phyloP scores from a whole-genome alignment of 192 early-diverging fungal genomes.

The Jimgerdemannia lactiflua region DNA sequence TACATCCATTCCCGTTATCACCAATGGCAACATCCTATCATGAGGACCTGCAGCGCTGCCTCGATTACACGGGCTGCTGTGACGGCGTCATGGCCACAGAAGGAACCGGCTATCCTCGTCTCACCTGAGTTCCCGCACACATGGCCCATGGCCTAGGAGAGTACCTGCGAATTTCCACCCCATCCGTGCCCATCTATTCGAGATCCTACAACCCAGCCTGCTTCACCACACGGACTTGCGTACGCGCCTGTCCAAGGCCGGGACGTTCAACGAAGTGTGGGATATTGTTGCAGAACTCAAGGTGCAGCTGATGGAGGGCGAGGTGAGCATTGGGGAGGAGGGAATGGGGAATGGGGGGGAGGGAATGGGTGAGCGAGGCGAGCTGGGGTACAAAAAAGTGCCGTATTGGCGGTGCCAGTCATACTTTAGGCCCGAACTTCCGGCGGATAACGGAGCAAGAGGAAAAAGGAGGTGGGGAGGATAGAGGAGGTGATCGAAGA shows the following conservation, averaged over 20 bases:
- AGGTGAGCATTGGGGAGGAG: slow-evolving; percentile 21
- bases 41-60: slow-evolving; percentile 83
- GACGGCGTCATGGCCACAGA: slow-evolving; percentile 97
- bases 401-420: slow-evolving; percentile 60
- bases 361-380: slow-evolving; percentile 26
- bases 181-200: slow-evolving; percentile 91
- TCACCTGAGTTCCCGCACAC: slow-evolving; percentile 49
- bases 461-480: slow-evolving; percentile 8
- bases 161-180: slow-evolving; percentile 55
- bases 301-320: slow-evolving; percentile 38
- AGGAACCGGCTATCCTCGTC: slow-evolving; percentile 82
- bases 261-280: slow-evolving; percentile 57
- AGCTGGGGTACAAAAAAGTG: slow-evolving; percentile 29
- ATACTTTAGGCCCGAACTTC: slow-evolving; percentile 45
- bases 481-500: background rate
- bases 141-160: slow-evolving; percentile 80
- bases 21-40: slow-evolving; percentile 97
- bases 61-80: slow-evolving; percentile 73
- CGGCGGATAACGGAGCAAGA: slow-evolving; percentile 17
- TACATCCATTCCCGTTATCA: slow-evolving; percentile 82
- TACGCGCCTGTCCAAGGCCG: slow-evolving; percentile 58
- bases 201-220: slow-evolving; percentile 79
- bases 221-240: slow-evolving; percentile 79
- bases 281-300: slow-evolving; percentile 57
- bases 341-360: slow-evolving; percentile 30